These are phyloP conservation scores for Calonectria hawksworthii DNA, from an alignment of 2,329 filamentous ascomycete species.

Conservation along the genomic window DNA sequence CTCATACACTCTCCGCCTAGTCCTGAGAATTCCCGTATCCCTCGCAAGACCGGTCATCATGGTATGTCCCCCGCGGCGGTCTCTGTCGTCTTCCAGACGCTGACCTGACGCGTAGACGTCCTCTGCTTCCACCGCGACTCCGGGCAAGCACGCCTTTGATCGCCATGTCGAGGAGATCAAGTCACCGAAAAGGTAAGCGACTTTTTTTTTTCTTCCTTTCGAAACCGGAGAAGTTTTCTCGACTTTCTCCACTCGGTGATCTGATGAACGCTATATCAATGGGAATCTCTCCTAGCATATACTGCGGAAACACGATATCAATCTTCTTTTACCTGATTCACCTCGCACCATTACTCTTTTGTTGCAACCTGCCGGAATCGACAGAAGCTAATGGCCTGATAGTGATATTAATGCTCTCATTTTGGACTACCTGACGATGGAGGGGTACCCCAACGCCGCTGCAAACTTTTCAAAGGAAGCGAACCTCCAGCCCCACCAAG, in stretches of 20 bases:
- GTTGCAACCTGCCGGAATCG: constrained; percentile 4
- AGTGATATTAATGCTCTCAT: constrained; percentile 97
- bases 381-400: constrained; percentile 46
- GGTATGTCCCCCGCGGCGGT: constrained; percentile 38
- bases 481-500: constrained; percentile 82
- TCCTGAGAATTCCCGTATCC: background rate
- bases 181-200: constrained; percentile 87
- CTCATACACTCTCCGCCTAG: background rate
- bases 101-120: constrained; percentile 67
- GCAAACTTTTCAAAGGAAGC: constrained; percentile 95
- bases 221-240: background rate
- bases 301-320: constrained; percentile 86
- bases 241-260: constrained; percentile 40
- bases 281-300: constrained; percentile 99
- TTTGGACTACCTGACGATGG: constrained; percentile 96
- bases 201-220: background rate
- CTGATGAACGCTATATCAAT: constrained; percentile 94
- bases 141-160: constrained; percentile 81
- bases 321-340: constrained; percentile 72
- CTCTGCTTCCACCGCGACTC: constrained; percentile 79
- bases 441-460: constrained; percentile 93
- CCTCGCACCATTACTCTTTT: constrained; percentile 9
- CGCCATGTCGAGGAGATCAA: constrained; percentile 86
- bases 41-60: constrained; percentile 31
- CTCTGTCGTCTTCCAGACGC: constrained; percentile 29